Evolutionary conservation across 2,329 filamentous ascomycete genomes (phyloP), one percentile per base, ranked within the genome.

Genomic region (Colletotrichum sp.): DNA sequence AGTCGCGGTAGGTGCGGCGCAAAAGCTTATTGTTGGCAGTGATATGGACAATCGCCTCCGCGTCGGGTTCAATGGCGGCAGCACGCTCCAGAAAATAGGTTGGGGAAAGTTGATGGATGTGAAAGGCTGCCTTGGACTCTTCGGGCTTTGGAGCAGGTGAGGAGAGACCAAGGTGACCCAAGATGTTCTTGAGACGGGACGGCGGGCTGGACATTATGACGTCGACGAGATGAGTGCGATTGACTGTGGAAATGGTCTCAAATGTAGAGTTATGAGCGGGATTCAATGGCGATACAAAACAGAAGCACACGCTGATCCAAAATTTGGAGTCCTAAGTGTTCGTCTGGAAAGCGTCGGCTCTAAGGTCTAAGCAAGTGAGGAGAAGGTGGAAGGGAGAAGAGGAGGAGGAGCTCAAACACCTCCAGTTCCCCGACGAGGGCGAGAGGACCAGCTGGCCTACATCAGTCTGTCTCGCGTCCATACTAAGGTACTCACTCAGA

Each of bases 21-120:
- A 98, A 86, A 30, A 93, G 87, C 80, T 92, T 91, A 79, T 92
- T 91, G 84, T 97, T 96, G 76, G 93, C 89, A 0, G 96, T 98
- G 70, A 95, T 87, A 85, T 98, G 96, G 82, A 96, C 93, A 81
- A 98, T 94, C 43, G 96, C 96, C 79, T 93, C 90, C 15, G 94
- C 95, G 81, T 96, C 88, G 8, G 96, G 96, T 85, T 98, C 96
- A 80, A 98, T 97, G 61, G 91, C 89, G 8, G 96, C 96, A 21
- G 96, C 96, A 69, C 96, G 93, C 78, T 95, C 94, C 26, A 98
- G 88, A 83, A 98, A 98, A 84, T 92, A 93, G 4, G 96, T 98
- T 0, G 96, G 96, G 2, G 95, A 96, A 34, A 98, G 91, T 18
- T 93, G 92, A 84, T 96, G 94, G 80, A 94, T 90, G 83, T 95